These are phyloP conservation scores for Coemansia sp. DNA, from an alignment of 192 early-diverging fungal species.

Conservation along the genomic window DNA sequence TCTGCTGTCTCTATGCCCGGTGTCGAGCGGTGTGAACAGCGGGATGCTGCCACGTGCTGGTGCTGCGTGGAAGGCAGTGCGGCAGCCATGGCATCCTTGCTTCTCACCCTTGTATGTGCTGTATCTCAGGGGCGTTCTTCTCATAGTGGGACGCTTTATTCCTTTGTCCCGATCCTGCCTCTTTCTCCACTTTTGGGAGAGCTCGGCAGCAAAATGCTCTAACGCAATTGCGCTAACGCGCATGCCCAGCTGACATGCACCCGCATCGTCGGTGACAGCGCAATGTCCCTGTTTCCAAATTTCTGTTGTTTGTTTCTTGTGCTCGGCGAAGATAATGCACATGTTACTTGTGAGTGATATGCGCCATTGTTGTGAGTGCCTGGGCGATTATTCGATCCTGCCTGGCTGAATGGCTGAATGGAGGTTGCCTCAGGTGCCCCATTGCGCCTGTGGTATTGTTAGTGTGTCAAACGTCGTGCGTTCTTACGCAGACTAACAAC, in stretches of 20 bases:
- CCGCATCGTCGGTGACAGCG: neutral
- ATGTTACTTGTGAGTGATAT: conserved; percentile 10
- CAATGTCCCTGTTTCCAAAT: neutral
- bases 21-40: neutral
- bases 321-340: conserved; percentile 3
- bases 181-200: conserved; percentile 2
- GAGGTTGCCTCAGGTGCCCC: neutral
- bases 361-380: neutral
- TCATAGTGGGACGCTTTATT: neutral
- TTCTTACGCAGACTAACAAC: neutral
- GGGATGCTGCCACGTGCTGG: neutral
- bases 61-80: neutral
- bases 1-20: neutral
- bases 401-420: neutral
- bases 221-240: conserved; percentile 4
- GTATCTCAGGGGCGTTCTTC: neutral
- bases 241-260: conserved; percentile 8
- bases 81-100: neutral
- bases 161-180: neutral
- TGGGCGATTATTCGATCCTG: neutral
- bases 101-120: neutral
- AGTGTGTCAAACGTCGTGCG: neutral
- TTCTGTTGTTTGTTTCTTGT: too few species aligned
- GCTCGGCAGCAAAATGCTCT: neutral
- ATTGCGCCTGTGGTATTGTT: neutral